Base-by-base conservation (phyloP, 345 rosid species). In the Diplotaxis tenuifolia region DNA sequence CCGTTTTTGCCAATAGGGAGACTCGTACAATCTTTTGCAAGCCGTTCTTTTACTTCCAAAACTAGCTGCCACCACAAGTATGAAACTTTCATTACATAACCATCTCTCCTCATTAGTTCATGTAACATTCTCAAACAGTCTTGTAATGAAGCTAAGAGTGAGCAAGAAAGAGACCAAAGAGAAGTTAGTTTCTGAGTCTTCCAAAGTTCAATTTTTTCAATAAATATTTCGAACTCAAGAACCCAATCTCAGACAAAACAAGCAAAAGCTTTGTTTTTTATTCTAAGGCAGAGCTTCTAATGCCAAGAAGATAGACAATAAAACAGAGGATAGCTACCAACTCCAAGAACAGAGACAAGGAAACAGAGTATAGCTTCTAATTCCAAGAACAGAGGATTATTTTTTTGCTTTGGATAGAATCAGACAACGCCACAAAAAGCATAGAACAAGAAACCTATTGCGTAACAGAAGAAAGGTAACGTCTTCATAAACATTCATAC, bases 1-100 rank as follows among this genome's bases (percentile, higher is more conserved):
- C 96, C 99, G 78, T 89, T 75, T 80, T 82, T 88, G 9, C 97
- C 99, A 14, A 86, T 65, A 0, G 93, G 89, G 15, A 95, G 96
- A 80, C 80, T 73, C 45, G n/a, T 16, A 59, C 85, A 68, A 29
- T 88, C 88, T 67, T 77, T 89, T 25, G 78, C 86, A 75, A 92
- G 96, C 79, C 77, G 83, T 78, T 84, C 60, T 74, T 88, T 89
- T 0, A 89, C 96, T 84, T 95, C 89, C 76, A 82, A 62, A 81
- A 88, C 93, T 74, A 91, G 78, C 93, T 94, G 85, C 83, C 83
- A 76, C 49, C 74, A 71, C 58, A 70, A 63, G 59, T 45, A 7
- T 31, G 2, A 61, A 16, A 1, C 1, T 12, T 7, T 47, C 60
- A 19, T 55, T 16, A 52, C 62, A 34, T 47, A 22, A 9, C 0